Evolutionary conservation across 257 asterid genomes (phyloP), one percentile per base, ranked within the genome.

Genomic region (Solanum piurae): DNA sequence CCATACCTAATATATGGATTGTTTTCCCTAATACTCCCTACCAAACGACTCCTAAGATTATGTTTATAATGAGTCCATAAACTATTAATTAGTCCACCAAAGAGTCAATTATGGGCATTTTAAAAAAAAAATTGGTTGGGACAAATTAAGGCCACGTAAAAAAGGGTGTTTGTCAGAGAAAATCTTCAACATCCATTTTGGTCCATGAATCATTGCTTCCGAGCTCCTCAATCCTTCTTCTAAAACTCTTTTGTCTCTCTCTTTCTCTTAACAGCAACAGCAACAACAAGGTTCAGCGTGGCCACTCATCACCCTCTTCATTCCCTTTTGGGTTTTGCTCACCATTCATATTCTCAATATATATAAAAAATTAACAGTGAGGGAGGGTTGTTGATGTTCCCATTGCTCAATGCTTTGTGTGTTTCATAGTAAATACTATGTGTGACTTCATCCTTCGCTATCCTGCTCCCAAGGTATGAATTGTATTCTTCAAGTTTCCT

Each of bases 261-360:
- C 23, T 44, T 16, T 21, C 83, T 49, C 34, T 74, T 34, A 38
- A 83, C 85, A 31, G 31, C 79, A 25, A 1, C 33, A 25, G 33
- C 33, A 10, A 4, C 14, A n/a, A 2, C 44, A 34, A 5, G 6
- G 18, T 46, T 20, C 71, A n/a, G 66, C 66, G 87, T 87, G 89
- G 84, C 85, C 74, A 34, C 60, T 88, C 33, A 49, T 69, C 75
- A 27, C 79, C 89, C 86, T 82, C 89, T 36, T 64, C 72, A 79
- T 77, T 33, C n/a, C 25, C 44, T 20, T 42, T 55, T 66, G 52
- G 23, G 58, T 79, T 76, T 76, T 40, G 34, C 46, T 40, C 12
- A 76, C 18, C 55, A 33, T 76, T 40, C 55, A 38, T 5, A 76
- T 76, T 75, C 83, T 75, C 83, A 74, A n/a, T 36, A 20, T 74